Base-by-base conservation (phyloP, 2,329 filamentous ascomycete genomes). In the Colletotrichum lini region DNA sequence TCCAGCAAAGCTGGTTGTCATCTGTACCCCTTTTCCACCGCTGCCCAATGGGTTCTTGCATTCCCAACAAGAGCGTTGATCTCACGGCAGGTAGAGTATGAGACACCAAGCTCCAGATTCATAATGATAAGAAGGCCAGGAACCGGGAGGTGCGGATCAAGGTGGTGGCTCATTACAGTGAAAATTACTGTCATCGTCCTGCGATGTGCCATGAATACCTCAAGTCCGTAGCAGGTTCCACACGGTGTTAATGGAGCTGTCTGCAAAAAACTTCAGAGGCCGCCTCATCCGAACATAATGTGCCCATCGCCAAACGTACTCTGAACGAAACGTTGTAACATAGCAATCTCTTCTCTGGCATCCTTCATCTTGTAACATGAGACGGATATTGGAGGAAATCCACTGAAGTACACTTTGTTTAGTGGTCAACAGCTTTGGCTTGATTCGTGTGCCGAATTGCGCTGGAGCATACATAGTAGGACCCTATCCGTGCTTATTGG, bases 401-500 rank as follows among this genome's bases (percentile, higher is more conserved):
- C 35, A 16, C 15, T 10, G 47, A 52, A n/a, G 13, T 4, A 26
- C 9, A 18, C 5, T 35, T 18, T 23, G 23, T 7, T 21, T 59
- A 13, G 45, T 21, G 26, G 18, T 40, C 3, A n/a, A 15, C 15
- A 3, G 9, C 10, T 45, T 21, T 18, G 30, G 40, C 38, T 16
- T 40, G 58, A 52, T 63, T 68, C 54, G 58, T 47, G 64, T 15
- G 8, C 35, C 15, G 40, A 18, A 30, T 15, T 52, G 21, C 18
- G 7, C 10, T 53, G 35, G 45, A 49, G 13, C 26, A 35, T 9
- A n/a, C n/a, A n/a, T n/a, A n/a, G n/a, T n/a, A 57, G 16, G 40
- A 53, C 57, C 52, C 57, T 58, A 52, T 57, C 35, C 45, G 50
- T 67, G 57, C 44, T 35, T 30, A 56, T 30, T 53, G 23, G 47